phyloP scores from a whole-genome alignment of 148 eudicot species.

The Rhododendron mucronatum region DNA sequence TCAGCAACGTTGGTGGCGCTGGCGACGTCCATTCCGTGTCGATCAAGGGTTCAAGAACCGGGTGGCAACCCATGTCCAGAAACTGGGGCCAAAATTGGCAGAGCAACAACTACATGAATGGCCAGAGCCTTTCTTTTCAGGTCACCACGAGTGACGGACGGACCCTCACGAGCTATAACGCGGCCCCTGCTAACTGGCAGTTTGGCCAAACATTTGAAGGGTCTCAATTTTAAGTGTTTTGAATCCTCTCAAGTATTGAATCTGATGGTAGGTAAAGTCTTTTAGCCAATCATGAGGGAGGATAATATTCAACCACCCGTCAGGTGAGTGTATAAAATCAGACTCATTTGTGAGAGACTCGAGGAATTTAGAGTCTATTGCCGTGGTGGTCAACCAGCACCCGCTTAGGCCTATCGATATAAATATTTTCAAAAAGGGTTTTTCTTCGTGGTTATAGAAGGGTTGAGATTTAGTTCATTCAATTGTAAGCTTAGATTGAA shows the following conservation, averaged over 20 bases:
- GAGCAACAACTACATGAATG: slow-evolving; percentile 32
- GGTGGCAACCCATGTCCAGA: slow-evolving; percentile 39
- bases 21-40: slow-evolving; percentile 33
- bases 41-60: slow-evolving; percentile 31
- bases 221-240: slow-evolving; percentile 13
- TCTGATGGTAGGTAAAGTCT: background rate
- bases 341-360: slow-evolving; percentile 1
- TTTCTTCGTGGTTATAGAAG: background rate
- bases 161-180: slow-evolving; percentile 25
- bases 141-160: slow-evolving; percentile 34
- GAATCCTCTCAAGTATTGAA: background rate
- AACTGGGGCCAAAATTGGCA: slow-evolving; percentile 46
- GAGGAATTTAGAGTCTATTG: slow-evolving; percentile 11
- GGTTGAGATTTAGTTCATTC: background rate
- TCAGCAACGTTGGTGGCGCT: slow-evolving; percentile 35
- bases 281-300: background rate
- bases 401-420: slow-evolving; percentile 26
- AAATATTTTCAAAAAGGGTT: background rate
- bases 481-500: slow-evolving; percentile 1
- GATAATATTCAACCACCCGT: background rate
- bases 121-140: slow-evolving; percentile 24
- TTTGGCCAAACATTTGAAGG: slow-evolving; percentile 36
- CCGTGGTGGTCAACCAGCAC: slow-evolving; percentile 37
- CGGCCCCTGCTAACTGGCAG: slow-evolving; percentile 28
- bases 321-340: background rate